Percentiles rank a stretch among this genome's conserved stretches.
Evolutionary conservation across 1,284 basidiomycete genomes (phyloP).

Genomic region (Tranzscheliella williamsii): DNA sequence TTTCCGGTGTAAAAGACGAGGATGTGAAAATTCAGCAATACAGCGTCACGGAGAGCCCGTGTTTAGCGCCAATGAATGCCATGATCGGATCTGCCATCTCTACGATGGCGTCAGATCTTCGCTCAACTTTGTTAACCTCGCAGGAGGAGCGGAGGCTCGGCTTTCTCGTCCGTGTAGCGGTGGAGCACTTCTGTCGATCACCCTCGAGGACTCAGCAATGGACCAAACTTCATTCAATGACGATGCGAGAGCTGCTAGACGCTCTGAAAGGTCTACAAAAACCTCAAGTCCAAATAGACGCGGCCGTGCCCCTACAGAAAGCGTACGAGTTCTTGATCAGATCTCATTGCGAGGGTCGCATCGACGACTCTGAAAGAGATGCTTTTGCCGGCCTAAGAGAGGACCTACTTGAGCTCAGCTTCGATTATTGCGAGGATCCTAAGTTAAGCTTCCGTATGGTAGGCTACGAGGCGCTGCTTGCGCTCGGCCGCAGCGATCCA

Average conservation of each 20-base stretch:
- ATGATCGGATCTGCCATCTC: too few relatives aligned
- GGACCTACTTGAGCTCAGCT: conserved; percentile 2
- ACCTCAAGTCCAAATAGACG: neutral
- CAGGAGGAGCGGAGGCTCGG: neutral
- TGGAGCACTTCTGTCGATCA: neutral
- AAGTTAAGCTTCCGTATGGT: neutral
- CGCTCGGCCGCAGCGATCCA: conserved; percentile 8
- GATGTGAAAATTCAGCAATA: too few relatives aligned
- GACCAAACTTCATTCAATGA: neutral
- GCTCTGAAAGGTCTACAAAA: neutral
- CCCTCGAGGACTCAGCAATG: too few relatives aligned
- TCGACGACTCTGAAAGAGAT: neutral
- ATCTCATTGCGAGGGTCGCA: neutral
- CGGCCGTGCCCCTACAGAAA: neutral
- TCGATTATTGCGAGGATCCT: conserved; percentile 11
- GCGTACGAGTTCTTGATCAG: neutral
- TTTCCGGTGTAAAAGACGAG: too few relatives aligned
- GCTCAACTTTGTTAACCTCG: too few relatives aligned
- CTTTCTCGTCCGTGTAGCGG: neutral
- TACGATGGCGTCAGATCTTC: too few relatives aligned
- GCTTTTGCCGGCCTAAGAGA: neutral
- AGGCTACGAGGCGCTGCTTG: conserved; percentile 2
- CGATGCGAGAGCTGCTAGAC: conserved; percentile 1
- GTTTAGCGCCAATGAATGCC: too few relatives aligned
- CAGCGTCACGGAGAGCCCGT: too few relatives aligned